Percentiles rank a stretch among this genome's conserved stretches.
These are phyloP conservation scores for Cladophialophora exuberans DNA, from an alignment of 2,329 filamentous ascomycete species.

Conservation along the genomic window DNA sequence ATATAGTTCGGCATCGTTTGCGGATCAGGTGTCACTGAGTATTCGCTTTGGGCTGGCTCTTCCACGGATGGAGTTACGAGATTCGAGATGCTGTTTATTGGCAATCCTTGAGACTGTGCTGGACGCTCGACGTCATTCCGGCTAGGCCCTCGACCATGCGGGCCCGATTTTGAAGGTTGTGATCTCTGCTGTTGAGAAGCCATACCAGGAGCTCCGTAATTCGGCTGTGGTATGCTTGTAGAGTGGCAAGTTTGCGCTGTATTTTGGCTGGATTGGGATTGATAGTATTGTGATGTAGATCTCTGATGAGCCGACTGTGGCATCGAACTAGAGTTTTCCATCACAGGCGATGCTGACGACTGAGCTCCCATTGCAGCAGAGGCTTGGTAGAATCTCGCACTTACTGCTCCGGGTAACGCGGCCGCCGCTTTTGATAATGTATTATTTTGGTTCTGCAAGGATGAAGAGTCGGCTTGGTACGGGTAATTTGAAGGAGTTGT, in stretches of 20 bases:
- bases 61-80: conserved; percentile 21
- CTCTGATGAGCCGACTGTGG: neutral
- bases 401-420: conserved; percentile 28
- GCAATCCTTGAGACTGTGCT: neutral
- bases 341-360: conserved; percentile 17
- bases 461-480: conserved; percentile 14
- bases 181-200: neutral
- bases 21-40: conserved; percentile 21
- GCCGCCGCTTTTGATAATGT: conserved; percentile 23
- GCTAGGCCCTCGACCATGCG: conserved; percentile 5
- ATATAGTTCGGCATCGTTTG: conserved; percentile 48
- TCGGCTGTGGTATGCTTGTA: conserved; percentile 3
- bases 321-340: conserved; percentile 2
- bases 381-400: conserved; percentile 21
- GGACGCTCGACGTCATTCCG: neutral
- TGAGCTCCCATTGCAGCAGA: conserved; percentile 2
- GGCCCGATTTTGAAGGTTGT: conserved; percentile 3
- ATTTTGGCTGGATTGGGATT: conserved; percentile 1
- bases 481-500: conserved; percentile 7
- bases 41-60: conserved; percentile 11
- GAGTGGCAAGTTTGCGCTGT: conserved; percentile 8
- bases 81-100: conserved; percentile 29
- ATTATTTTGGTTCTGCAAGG: conserved; percentile 18
- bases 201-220: neutral
- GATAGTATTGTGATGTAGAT: conserved; percentile 25